These are phyloP conservation scores for Isatis tinctoria DNA, from an alignment of 345 rosid genomes.

Conservation along the genomic window DNA sequence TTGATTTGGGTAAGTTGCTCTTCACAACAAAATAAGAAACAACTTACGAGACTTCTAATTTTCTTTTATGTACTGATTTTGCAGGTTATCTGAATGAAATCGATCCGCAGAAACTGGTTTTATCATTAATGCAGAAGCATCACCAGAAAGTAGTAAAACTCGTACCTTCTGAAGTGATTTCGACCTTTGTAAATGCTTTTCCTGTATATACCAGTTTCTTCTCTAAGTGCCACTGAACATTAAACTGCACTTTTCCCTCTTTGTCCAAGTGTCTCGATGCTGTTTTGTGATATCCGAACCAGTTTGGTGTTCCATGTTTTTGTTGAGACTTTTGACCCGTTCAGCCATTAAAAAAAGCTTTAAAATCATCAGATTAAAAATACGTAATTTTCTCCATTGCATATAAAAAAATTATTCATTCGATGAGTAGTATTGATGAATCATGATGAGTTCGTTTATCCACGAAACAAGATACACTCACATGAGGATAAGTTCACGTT, in stretches of 20 bases:
- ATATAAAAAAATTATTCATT: not conserved
- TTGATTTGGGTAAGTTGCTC: constrained; percentile 54
- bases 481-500: not conserved
- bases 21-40: not conserved
- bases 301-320: not conserved
- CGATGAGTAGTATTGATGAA: too few relatives aligned
- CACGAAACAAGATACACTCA: not conserved
- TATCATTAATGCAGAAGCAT: constrained; percentile 38
- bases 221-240: constrained; percentile 18
- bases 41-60: not conserved
- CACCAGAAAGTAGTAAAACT: constrained; percentile 27
- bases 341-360: not conserved
- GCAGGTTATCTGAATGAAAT: constrained; percentile 53
- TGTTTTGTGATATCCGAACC: not conserved
- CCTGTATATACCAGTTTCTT: constrained; percentile 41
- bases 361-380: not conserved
- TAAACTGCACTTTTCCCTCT: not conserved
- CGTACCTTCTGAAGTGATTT: constrained; percentile 32
- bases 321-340: not conserved
- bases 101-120: constrained; percentile 25
- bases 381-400: not conserved
- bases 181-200: constrained; percentile 43
- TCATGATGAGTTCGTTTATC: not conserved
- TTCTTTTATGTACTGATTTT: not conserved
- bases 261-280: not conserved